Evolutionary conservation across 345 rosid species (phyloP), one percentile per base, ranked within the genome.

Genomic region (Sonneratia alba): DNA sequence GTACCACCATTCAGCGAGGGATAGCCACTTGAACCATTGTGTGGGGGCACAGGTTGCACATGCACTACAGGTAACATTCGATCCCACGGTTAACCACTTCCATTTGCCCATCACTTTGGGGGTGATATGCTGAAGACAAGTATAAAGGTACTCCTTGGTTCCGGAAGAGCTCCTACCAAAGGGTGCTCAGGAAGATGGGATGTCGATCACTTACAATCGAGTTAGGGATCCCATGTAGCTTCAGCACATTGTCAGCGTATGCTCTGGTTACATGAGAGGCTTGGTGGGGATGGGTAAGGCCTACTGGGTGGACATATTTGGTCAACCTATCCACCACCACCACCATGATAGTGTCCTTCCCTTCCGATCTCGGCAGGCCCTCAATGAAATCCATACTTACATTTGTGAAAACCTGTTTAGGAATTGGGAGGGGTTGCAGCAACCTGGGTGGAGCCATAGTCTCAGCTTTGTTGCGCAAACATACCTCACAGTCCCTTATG

Each of bases 221-320:
- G 4, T 21, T 4, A 19, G 8, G 66, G 12, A 73, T 27, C 16
- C 67, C 71, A 56, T 66, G 76, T 19, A 66, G 70, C 34, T 24
- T 68, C 15, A 40, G 21, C 13, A 68, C 70, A 37, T 40, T 9
- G 53, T 68, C 70, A 7, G 42, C 6, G 47, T 43, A 74, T 27
- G 15, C 55, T 27, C 61, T 18, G 2, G 72, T 68, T n/a, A 69
- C 57, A 4, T n/a, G 1, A 10, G 15, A 16, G 11, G 72, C 68
- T 12, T 40, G 24, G 27, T 40, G 34, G 2, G 61, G 61, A 47
- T 69, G 55, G 3, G 24, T 21, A 9, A 74, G 61, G 4, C 55
- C 38, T 13, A 74, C 38, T 10, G 43, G 47, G 49, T 74, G 43
- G 72, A 62, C 72, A 59, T 68, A 74, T 36, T 68, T 74, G n/a